Percentiles rank a stretch among this genome's conserved stretches.
phyloP scores from a whole-genome alignment of 768 basidiomycete species.

The Mycena galericulata region DNA sequence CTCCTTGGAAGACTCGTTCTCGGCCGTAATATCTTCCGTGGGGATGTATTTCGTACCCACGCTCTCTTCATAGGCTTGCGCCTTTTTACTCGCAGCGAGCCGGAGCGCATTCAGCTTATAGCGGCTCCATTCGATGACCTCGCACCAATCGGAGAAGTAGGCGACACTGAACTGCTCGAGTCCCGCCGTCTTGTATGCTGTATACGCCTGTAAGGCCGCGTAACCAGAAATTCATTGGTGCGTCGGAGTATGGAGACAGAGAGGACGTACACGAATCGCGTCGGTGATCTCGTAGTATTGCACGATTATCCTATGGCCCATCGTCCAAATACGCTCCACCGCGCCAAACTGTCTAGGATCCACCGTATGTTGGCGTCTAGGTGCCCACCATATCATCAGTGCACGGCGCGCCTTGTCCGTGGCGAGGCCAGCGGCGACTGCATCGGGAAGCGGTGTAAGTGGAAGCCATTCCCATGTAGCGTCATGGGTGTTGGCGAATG shows the following conservation, averaged over 20 bases:
- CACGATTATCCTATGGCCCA: background rate
- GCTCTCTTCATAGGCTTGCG: too few species aligned
- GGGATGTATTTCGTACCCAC: too few species aligned
- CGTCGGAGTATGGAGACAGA: background rate
- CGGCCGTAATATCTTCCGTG: too few species aligned
- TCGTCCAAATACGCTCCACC: background rate
- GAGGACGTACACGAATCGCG: conserved; percentile 17
- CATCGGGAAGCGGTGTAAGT: background rate
- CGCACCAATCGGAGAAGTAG: conserved; percentile 24
- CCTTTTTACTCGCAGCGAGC: too few species aligned
- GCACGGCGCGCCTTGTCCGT: background rate
- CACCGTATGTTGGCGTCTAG: too few species aligned
- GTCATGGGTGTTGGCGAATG: background rate
- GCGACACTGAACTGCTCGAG: background rate
- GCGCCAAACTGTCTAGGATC: background rate
- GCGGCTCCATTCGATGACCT: background rate
- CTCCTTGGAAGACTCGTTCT: too few species aligned
- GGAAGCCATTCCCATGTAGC: conserved; percentile 14
- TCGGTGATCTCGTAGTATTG: conserved; percentile 6
- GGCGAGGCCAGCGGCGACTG: background rate
- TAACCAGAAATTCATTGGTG: background rate
- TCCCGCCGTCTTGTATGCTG: background rate
- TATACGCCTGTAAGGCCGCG: conserved; percentile 16
- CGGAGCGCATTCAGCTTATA: too few species aligned
- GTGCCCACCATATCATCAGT: background rate